A percentile compares a stretch with the other conserved stretches of the same genome.
Conservation (phyloP, 2,329 filamentous ascomycete genomes). For the Fusarium robinianum region DNA sequence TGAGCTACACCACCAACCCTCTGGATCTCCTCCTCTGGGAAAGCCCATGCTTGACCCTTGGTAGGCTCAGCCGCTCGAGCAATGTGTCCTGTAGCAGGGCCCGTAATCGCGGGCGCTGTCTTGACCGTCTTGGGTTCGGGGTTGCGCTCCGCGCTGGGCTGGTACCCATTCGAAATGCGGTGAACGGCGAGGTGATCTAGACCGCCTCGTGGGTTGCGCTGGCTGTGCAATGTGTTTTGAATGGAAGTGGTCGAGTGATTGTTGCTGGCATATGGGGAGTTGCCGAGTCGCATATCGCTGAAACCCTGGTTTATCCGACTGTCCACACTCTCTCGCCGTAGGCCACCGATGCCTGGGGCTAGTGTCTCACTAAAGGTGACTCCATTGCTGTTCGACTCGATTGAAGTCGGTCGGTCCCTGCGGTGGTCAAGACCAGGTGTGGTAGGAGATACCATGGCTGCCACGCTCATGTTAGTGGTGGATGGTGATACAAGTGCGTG, state of each 20-base stretch:
- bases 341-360: conserved; percentile 48
- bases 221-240: conserved; percentile 70
- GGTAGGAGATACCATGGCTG: conserved; percentile 67
- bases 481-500: conserved; percentile 60
- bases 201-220: conserved; percentile 61
- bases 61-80: conserved; percentile 76
- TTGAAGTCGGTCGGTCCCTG: conserved; percentile 48
- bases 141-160: conserved; percentile 62
- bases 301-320: conserved; percentile 76
- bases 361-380: conserved; percentile 43
- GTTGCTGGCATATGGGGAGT: conserved; percentile 72
- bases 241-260: conserved; percentile 78
- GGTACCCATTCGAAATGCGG: conserved; percentile 68
- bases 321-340: conserved; percentile 77
- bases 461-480: conserved; percentile 66
- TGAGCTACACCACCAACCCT: conserved; percentile 52
- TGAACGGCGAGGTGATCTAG: conserved; percentile 59
- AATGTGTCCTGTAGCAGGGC: conserved; percentile 66
- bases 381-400: conserved; percentile 41
- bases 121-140: conserved; percentile 62
- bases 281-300: conserved; percentile 69
- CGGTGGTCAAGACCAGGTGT: conserved; percentile 51
- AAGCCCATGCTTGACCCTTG: conserved; percentile 83
- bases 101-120: conserved; percentile 77
- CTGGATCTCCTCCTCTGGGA: conserved; percentile 72